Evolutionary conservation across 208 protist genomes (phyloP), one percentile per base, ranked within the genome.

Genomic region (Novymonas esmeraldas): DNA sequence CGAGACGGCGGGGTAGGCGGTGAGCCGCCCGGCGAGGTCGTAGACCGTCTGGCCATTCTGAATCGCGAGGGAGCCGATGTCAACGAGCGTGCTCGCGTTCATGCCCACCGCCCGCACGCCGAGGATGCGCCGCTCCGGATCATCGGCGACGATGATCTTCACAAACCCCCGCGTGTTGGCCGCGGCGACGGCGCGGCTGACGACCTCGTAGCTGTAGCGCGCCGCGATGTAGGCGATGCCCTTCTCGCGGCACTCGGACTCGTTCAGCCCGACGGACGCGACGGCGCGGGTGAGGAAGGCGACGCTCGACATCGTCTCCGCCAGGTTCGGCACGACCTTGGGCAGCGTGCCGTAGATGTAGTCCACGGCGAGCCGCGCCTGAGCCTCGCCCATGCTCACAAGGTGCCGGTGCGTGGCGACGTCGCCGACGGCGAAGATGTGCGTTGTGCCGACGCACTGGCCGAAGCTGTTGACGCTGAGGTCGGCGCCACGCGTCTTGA

Each of bases 351-450:
- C 61, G 77, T 88, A 95, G 29, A 95, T 89, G 52, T 81, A 76
- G 70, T 95, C 89, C 2, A 95, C 61, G 28, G 79, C 89, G 0
- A 83, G 36, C 56, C 80, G 64, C 24, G 78, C 89, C 67, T 86
- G 78, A 22, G 82, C 62, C 73, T 92, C 84, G 24, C 59, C 85
- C 54, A 92, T 73, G 62, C 70, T 87, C 33, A 92, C 89, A 5
- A 89, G 52, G 39, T 82, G 73, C 65, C 78, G 63, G 48, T 64
- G 65, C n/a, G 66, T 68, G 1, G 76, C 69, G 49, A 74, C 79
- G 68, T 95, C 89, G 20, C 89, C 89, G 39, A 92, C 58, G 41
- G 84, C 84, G 62, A 85, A 95, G 14, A 91, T 83, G 55, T 89
- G 73, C 0, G 72, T 56, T 4, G 76, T 60, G 9, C 64, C 64